Percentiles rank a stretch among this genome's conserved stretches.
Conservation (phyloP, 2,329 filamentous ascomycete genomes). For the Thielaviopsis euricoi region DNA sequence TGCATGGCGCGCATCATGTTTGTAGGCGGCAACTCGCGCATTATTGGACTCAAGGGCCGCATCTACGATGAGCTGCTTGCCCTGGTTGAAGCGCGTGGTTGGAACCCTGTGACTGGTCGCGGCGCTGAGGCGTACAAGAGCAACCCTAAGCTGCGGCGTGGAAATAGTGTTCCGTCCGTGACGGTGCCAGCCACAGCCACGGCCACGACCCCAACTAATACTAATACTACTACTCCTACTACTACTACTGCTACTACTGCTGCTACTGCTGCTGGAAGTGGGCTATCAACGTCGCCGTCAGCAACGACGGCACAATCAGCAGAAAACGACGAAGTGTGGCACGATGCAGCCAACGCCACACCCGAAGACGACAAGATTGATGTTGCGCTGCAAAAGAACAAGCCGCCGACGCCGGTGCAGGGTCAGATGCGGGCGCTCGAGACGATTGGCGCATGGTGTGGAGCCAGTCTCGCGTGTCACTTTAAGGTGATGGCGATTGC, state of each 20-base stretch:
- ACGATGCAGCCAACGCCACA: constrained; percentile 26
- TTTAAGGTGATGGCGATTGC: constrained; percentile 53
- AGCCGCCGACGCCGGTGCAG: constrained; percentile 21
- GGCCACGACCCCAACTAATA: constrained; percentile 13
- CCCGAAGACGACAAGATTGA: constrained; percentile 42
- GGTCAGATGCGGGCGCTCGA: constrained; percentile 50
- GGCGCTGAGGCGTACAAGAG: constrained; percentile 38
- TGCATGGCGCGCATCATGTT: constrained; percentile 87
- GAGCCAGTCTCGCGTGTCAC: constrained; percentile 53
- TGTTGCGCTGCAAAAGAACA: constrained; percentile 32
- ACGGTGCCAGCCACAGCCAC: constrained; percentile 15
- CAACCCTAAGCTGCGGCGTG: constrained; percentile 27
- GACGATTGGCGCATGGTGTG: constrained; percentile 57
- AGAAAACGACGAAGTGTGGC: constrained; percentile 21
- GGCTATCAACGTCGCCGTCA: background rate
- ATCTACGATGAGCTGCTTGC: constrained; percentile 58
- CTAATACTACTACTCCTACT: constrained; percentile 3
- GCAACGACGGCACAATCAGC: constrained; percentile 15
- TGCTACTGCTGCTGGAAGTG: background rate
- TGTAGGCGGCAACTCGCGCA: constrained; percentile 60
- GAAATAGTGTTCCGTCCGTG: constrained; percentile 15
- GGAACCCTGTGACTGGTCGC: constrained; percentile 60
- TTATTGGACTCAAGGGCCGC: constrained; percentile 64
- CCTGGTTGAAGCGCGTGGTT: constrained; percentile 53
- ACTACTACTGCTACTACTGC: background rate